A percentile compares a stretch with the other conserved stretches of the same genome.
phyloP scores from a whole-genome alignment of 164 flowering plant genomes.

The Paratinospora sagittata region DNA sequence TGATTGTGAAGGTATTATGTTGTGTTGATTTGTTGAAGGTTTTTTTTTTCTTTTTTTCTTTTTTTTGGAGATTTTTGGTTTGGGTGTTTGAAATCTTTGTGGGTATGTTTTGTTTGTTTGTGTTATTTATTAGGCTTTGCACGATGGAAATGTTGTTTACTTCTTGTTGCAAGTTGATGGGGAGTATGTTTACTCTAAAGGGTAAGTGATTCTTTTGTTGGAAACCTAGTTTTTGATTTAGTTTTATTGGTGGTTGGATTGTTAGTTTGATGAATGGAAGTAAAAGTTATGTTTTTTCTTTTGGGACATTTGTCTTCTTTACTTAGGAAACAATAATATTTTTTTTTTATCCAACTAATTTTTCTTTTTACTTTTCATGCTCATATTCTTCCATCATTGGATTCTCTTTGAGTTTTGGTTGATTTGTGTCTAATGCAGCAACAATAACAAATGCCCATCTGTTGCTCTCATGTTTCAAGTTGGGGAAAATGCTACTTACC shows the following conservation, averaged over 20 bases:
- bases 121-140: constrained; percentile 61
- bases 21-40: not conserved
- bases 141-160: constrained; percentile 73
- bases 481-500: constrained; percentile 82
- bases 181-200: constrained; percentile 66
- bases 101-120: constrained; percentile 5
- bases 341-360: not conserved
- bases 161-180: constrained; percentile 85
- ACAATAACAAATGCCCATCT: constrained; percentile 70
- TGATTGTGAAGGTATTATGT: constrained; percentile 64
- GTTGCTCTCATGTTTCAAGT: constrained; percentile 96
- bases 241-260: not conserved
- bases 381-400: not conserved
- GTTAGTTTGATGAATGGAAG: not conserved
- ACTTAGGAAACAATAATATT: no score
- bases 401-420: constrained; percentile 1
- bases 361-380: not conserved
- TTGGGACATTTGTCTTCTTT: not conserved
- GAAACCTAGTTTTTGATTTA: not conserved
- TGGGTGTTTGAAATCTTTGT: not conserved
- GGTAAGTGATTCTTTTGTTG: constrained; percentile 37
- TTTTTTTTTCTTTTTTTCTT: constrained; percentile 1
- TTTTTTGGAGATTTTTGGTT: not conserved
- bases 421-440: constrained; percentile 34
- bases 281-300: not conserved